Conservation (phyloP, 2,329 filamentous ascomycete genomes). For the Aureobasidium namibiae region DNA sequence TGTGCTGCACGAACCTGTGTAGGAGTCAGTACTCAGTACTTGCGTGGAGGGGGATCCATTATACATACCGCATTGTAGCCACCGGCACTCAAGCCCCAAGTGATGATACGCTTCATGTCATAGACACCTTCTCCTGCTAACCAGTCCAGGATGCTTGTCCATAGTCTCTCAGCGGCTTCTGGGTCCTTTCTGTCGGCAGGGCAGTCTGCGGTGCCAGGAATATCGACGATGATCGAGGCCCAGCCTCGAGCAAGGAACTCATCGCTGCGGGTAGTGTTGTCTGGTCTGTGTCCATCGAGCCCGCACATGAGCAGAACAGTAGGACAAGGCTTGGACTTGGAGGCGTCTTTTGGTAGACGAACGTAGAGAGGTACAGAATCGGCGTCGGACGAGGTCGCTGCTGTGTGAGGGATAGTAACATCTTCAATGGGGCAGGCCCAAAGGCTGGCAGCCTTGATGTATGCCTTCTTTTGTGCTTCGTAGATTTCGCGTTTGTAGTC, state of each 20-base stretch:
- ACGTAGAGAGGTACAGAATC: slow-evolving; percentile 32
- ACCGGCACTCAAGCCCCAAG: slow-evolving; percentile 58
- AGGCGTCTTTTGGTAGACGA: slow-evolving; percentile 27
- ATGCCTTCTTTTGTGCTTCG: slow-evolving; percentile 29
- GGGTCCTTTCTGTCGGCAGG: slow-evolving; percentile 57
- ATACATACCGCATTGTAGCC: slow-evolving; percentile 55
- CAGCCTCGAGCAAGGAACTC: slow-evolving; percentile 57
- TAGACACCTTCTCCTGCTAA: slow-evolving; percentile 44
- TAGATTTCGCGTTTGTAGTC: slow-evolving; percentile 27
- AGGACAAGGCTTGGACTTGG: slow-evolving; percentile 30
- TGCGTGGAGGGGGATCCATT: neutral
- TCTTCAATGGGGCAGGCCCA: slow-evolving; percentile 32
- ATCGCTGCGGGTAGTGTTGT: slow-evolving; percentile 52
- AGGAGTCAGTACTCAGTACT: neutral
- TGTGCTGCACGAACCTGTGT: slow-evolving; percentile 48
- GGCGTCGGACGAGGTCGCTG: slow-evolving; percentile 25
- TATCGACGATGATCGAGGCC: slow-evolving; percentile 51
- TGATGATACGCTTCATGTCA: slow-evolving; percentile 49
- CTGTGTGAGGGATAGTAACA: slow-evolving; percentile 31
- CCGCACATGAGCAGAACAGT: slow-evolving; percentile 53
- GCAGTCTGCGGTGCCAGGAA: slow-evolving; percentile 60
- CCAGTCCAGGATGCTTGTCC: slow-evolving; percentile 55
- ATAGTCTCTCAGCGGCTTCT: slow-evolving; percentile 51
- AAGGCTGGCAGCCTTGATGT: slow-evolving; percentile 27
- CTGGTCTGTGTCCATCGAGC: slow-evolving; percentile 55